Conservation (phyloP, 805 yeast species). For the Metschnikowia rubicola region DNA sequence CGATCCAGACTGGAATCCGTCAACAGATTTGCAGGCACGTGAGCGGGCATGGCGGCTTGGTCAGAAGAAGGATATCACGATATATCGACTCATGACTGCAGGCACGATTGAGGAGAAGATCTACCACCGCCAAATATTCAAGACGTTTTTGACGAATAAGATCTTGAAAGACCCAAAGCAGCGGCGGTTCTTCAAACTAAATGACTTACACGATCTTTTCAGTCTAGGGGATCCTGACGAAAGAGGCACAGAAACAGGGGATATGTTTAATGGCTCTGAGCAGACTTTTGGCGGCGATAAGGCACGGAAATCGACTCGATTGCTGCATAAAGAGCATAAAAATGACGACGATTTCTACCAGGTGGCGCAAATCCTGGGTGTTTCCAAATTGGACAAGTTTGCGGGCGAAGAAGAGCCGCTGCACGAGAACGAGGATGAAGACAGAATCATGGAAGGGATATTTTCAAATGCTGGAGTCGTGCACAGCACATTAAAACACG, state of each 20-base stretch:
- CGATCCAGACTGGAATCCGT: slow-evolving; percentile 99
- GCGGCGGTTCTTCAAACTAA: slow-evolving; percentile 85
- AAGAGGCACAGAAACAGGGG: slow-evolving; percentile 66
- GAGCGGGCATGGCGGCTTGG: slow-evolving; percentile 98
- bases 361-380: slow-evolving; percentile 66
- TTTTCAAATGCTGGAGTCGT: slow-evolving; percentile 64
- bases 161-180: slow-evolving; percentile 95
- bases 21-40: slow-evolving; percentile 94
- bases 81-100: slow-evolving; percentile 87
- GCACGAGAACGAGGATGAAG: slow-evolving; percentile 38
- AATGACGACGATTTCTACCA: slow-evolving; percentile 64
- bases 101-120: slow-evolving; percentile 97
- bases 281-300: slow-evolving; percentile 30
- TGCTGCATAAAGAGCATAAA: slow-evolving; percentile 30
- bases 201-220: slow-evolving; percentile 87
- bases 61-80: slow-evolving; percentile 86
- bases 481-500: slow-evolving; percentile 76
- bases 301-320: slow-evolving; percentile 30
- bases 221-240: slow-evolving; percentile 72
- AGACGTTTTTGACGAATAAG: slow-evolving; percentile 89
- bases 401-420: slow-evolving; percentile 48
- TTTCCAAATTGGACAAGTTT: slow-evolving; percentile 65
- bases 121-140: slow-evolving; percentile 94
- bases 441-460: slow-evolving; percentile 68
- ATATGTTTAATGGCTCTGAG: slow-evolving; percentile 52